phyloP scores from a whole-genome alignment of 495 filamentous ascomycete genomes.

The Xylaria nigripes region DNA sequence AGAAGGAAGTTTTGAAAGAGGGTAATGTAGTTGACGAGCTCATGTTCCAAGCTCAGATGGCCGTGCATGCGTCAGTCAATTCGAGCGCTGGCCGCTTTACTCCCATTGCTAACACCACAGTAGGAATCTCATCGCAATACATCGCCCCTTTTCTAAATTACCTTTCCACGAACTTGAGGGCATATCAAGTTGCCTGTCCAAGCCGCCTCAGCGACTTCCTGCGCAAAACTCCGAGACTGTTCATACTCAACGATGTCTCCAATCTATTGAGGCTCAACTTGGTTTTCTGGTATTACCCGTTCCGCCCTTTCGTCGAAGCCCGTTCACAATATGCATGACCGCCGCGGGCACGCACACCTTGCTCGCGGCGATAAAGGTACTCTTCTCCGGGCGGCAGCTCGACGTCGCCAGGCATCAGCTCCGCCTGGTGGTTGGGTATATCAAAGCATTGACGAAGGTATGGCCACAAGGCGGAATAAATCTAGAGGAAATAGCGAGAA shows the following conservation, averaged over 20 bases:
- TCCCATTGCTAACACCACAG: conserved; percentile 1
- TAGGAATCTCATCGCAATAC: conserved; percentile 44
- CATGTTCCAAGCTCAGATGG: conserved; percentile 65
- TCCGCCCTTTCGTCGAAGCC: conserved; percentile 53
- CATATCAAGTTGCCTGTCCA: conserved; percentile 29
- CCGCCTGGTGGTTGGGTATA: conserved; percentile 57
- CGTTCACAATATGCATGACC: conserved; percentile 59
- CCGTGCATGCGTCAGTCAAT: conserved; percentile 39
- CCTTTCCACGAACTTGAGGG: conserved; percentile 23
- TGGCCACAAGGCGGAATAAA: conserved; percentile 55
- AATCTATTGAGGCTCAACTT: conserved; percentile 55
- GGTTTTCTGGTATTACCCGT: conserved; percentile 53
- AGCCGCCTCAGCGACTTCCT: conserved; percentile 30
- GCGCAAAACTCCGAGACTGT: conserved; percentile 34
- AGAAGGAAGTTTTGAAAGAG: conserved; percentile 50
- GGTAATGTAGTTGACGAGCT: conserved; percentile 57
- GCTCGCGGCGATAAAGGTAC: conserved; percentile 39
- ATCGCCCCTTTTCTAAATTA: conserved; percentile 45
- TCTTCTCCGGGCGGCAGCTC: conserved; percentile 38
- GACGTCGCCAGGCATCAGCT: conserved; percentile 52
- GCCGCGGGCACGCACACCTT: conserved; percentile 41
- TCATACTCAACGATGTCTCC: conserved; percentile 58
- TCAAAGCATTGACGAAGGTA: conserved; percentile 51
- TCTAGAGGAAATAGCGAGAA: conserved; percentile 48
- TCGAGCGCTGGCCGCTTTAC: not conserved